Base-by-base conservation (phyloP, 441 rosid species). In the Pelargonium citronellum region DNA sequence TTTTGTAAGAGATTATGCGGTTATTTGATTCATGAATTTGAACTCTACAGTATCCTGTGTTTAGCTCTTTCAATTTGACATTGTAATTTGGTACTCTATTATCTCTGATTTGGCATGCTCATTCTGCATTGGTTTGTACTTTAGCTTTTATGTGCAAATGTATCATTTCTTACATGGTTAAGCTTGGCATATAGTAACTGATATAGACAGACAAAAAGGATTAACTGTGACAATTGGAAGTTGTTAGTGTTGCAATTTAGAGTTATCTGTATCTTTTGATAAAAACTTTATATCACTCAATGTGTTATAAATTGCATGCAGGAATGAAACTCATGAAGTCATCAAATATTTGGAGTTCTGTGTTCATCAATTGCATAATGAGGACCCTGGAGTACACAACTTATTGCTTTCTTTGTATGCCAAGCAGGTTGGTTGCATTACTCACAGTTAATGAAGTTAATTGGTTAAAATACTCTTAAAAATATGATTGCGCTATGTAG, bases 301-400 rank as follows among this genome's bases (percentile, higher is more conserved):
- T 5, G 43, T 62, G 30, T 60, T 60, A 10, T 70, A 15, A 27
- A 68, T 75, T 17, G 71, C 72, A 69, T 85, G 79, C 91, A 95
- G 99, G 88, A 95, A 95, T 67, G 99, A 95, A 85, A 91, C 96
- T 67, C 98, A 95, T 76, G 98, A 95, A 89, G 97, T 95, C 73
- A 91, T 95, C 76, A 95, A 92, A 84, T 95, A 89, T 79, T 80
- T 95, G 79, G 98, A 95, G 75, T 95, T 91, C 76, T 91, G 96
- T 74, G 97, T 91, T 74, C 95, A 95, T 74, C 87, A 79, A 78
- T 79, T 89, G 87, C 91, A 91, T 79, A 92, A 87, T 73, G 97
- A 95, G 89, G 99, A 95, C 86, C 92, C 97, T 69, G 99, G 98
- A 74, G 81, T 90, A 77, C 99, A 95, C 84, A 95, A 92, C 81